Conservation (phyloP, 352 stramenopile genomes). For the Pythium utonaiense region DNA sequence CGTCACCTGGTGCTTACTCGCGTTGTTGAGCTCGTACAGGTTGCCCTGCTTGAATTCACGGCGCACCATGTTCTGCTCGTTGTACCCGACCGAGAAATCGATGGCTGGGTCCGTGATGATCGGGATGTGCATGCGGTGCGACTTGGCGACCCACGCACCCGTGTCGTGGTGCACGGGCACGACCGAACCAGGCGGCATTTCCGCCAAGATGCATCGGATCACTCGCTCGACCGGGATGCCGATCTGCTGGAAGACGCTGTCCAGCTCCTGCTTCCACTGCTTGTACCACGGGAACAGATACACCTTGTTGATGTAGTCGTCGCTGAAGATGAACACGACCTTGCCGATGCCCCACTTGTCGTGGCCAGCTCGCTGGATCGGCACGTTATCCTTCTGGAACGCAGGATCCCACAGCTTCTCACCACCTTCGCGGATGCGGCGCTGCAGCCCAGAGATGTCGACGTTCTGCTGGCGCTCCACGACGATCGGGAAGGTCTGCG, state of each 20-base stretch:
- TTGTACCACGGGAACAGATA: conserved; percentile 96
- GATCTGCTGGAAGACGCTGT: conserved; percentile 89
- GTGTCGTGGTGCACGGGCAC: conserved; percentile 98
- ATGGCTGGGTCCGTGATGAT: conserved; percentile 87
- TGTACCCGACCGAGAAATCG: conserved; percentile 84
- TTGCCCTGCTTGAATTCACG: conserved; percentile 91
- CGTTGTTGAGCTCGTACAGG: conserved; percentile 99
- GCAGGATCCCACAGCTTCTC: conserved; percentile 60
- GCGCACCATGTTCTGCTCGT: conserved; percentile 82
- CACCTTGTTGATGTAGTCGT: conserved; percentile 96
- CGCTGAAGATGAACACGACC: conserved; percentile 97
- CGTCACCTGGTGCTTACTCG: conserved; percentile 93
- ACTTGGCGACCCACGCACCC: conserved; percentile 94
- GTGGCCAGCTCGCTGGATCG: conserved; percentile 92
- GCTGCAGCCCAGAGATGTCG: conserved; percentile 60
- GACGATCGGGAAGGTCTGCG: conserved; percentile 44
- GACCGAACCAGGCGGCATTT: conserved; percentile 92
- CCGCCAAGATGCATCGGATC: conserved; percentile 94
- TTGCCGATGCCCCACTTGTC: conserved; percentile 98
- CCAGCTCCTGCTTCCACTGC: conserved; percentile 66
- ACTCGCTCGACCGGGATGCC: conserved; percentile 79
- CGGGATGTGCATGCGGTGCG: conserved; percentile 96
- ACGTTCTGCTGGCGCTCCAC: conserved; percentile 55
- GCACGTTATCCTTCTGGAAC: conserved; percentile 86
- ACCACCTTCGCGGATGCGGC: conserved; percentile 46